Conservation (phyloP, 2,329 filamentous ascomycete species). For the Calonectria henricotiae region DNA sequence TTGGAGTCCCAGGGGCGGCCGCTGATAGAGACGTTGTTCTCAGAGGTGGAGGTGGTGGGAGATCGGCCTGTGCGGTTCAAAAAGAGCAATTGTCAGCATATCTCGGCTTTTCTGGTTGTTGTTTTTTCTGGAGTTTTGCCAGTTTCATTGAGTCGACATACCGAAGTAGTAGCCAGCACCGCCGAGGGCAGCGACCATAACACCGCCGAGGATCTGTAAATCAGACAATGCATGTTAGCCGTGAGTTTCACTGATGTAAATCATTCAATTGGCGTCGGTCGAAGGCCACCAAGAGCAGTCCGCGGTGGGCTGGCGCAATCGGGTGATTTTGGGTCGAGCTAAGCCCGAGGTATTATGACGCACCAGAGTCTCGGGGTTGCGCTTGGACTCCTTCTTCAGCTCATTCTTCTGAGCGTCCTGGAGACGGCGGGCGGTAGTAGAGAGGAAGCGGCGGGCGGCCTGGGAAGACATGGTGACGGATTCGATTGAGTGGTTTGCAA, state of each 20-base stretch:
- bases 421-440: conserved; percentile 70
- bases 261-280: conserved; percentile 16
- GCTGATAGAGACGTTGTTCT: conserved; percentile 83
- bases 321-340: conserved; percentile 30
- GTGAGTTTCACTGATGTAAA: conserved; percentile 23
- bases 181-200: conserved; percentile 91
- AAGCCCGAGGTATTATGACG: conserved; percentile 57
- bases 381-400: conserved; percentile 74
- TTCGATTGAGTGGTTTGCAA: conserved; percentile 41
- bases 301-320: conserved; percentile 28
- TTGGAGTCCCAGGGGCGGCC: conserved; percentile 94
- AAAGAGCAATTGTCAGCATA: conserved; percentile 26
- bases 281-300: conserved; percentile 6
- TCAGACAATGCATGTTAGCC: conserved; percentile 41
- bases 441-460: conserved; percentile 71
- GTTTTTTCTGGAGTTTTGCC: conserved; percentile 14
- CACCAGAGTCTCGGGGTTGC: conserved; percentile 66
- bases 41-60: conserved; percentile 88
- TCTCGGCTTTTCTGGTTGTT: conserved; percentile 44
- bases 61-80: conserved; percentile 74
- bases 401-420: conserved; percentile 63
- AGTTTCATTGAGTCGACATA: conserved; percentile 59
- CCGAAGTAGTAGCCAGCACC: conserved; percentile 93
- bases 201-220: conserved; percentile 85
- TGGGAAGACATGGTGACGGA: conserved; percentile 70